phyloP scores from a whole-genome alignment of 2,329 filamentous ascomycete species.

The Amauroascus verrucosus region DNA sequence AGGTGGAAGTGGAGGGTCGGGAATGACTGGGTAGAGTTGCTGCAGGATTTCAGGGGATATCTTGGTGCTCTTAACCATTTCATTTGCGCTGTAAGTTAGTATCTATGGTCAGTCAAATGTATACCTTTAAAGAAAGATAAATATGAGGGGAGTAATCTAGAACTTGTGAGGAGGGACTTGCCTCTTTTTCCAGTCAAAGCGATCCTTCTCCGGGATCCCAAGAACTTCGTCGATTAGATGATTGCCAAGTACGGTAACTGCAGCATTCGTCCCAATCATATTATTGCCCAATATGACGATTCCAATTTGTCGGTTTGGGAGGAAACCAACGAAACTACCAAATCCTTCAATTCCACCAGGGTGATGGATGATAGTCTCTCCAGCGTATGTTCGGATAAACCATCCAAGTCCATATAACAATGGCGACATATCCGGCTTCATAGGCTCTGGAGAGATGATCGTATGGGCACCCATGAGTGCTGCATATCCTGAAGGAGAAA shows the following conservation, averaged over 20 bases:
- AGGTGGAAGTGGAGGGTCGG: slow-evolving; percentile 10
- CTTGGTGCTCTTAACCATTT: slow-evolving; percentile 7
- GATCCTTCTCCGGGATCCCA: slow-evolving; percentile 25
- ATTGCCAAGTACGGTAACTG: slow-evolving; percentile 27
- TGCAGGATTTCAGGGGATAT: slow-evolving; percentile 6
- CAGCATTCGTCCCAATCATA: slow-evolving; percentile 29
- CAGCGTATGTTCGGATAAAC: slow-evolving; percentile 12
- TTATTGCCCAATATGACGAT: slow-evolving; percentile 37
- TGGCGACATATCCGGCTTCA: slow-evolving; percentile 7
- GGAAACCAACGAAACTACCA: slow-evolving; percentile 36
- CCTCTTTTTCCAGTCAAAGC: slow-evolving; percentile 31
- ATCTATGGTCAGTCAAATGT: not conserved
- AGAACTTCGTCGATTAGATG: slow-evolving; percentile 36
- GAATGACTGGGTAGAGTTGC: slow-evolving; percentile 13
- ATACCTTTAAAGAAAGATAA: not conserved
- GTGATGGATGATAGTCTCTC: slow-evolving; percentile 37
- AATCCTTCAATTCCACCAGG: slow-evolving; percentile 39
- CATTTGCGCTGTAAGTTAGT: slow-evolving; percentile 1
- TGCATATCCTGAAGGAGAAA: slow-evolving; percentile 12
- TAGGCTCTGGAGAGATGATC: slow-evolving; percentile 7
- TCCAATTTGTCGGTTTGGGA: slow-evolving; percentile 38
- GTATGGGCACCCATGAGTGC: slow-evolving; percentile 9
- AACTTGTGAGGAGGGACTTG: too few species aligned
- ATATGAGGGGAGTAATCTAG: not conserved
- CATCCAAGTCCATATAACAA: slow-evolving; percentile 14